phyloP scores from a whole-genome alignment of 192 early-diverging fungal genomes.

The Diversispora epigaea region DNA sequence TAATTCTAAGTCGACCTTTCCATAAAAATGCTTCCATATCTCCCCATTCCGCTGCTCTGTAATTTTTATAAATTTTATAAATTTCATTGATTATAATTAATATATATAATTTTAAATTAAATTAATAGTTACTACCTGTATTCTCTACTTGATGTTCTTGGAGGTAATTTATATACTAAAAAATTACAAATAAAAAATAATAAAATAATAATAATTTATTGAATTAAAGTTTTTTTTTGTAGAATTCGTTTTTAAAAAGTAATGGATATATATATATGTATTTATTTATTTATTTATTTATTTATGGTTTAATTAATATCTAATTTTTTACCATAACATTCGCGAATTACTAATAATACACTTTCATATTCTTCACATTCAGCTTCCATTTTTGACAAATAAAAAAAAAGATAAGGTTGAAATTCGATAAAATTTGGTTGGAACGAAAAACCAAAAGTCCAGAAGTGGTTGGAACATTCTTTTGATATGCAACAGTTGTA shows the following conservation, averaged over 20 bases:
- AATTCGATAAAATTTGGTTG: no score
- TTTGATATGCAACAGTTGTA: no score
- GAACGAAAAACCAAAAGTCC: no score
- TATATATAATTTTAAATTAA: background rate
- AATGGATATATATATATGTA: background rate
- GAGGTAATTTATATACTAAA: constrained; percentile 68
- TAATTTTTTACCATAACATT: constrained; percentile 60
- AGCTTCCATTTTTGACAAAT: no score
- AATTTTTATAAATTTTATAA: background rate
- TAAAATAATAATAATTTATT: no score
- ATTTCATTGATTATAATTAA: background rate
- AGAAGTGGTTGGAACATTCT: no score
- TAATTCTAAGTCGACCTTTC: constrained; percentile 75
- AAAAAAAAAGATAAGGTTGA: no score
- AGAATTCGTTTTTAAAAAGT: background rate
- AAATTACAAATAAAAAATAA: background rate
- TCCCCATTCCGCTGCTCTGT: constrained; percentile 78
- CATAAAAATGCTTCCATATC: constrained; percentile 72
- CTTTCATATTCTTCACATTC: constrained; percentile 64
- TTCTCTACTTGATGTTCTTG: constrained; percentile 62
- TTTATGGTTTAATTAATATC: background rate
- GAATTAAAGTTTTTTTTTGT: background rate
- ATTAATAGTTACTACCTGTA: constrained; percentile 49
- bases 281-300: no score
- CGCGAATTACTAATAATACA: constrained; percentile 76